These are phyloP conservation scores for Rhynchosporium agropyri DNA, from an alignment of 2,329 filamentous ascomycete genomes.

Conservation along the genomic window DNA sequence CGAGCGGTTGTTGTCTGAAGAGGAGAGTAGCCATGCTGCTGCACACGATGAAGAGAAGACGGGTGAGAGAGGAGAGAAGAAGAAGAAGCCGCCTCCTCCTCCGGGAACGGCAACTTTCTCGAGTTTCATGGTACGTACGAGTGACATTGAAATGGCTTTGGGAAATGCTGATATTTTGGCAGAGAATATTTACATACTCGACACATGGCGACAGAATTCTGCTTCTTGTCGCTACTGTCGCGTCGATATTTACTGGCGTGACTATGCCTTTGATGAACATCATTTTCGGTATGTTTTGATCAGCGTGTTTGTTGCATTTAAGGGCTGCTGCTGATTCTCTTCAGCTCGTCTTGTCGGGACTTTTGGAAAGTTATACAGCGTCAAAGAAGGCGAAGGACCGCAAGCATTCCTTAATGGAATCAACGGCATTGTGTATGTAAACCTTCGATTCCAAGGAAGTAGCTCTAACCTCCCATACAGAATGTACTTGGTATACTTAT, in stretches of 20 bases:
- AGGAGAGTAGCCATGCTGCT: constrained; percentile 1
- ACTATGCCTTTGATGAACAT: constrained; percentile 64
- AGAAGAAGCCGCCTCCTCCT: neutral
- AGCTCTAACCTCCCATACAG: constrained; percentile 41
- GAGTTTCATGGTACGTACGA: constrained; percentile 32
- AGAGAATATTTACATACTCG: constrained; percentile 40
- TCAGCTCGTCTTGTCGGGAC: constrained; percentile 45
- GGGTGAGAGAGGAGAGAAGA: neutral
- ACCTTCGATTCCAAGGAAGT: neutral
- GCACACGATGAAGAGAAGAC: constrained; percentile 7
- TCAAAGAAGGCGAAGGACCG: constrained; percentile 42
- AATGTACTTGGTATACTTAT: constrained; percentile 71
- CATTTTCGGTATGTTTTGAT: constrained; percentile 52
- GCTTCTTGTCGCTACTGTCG: constrained; percentile 28
- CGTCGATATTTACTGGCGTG: constrained; percentile 35
- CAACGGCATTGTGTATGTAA: constrained; percentile 50
- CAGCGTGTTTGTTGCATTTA: too few species aligned
- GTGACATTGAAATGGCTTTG: neutral
- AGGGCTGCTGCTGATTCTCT: neutral
- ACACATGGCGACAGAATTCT: constrained; percentile 34
- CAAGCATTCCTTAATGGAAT: constrained; percentile 47
- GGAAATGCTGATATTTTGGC: neutral
- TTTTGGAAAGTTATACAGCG: constrained; percentile 49
- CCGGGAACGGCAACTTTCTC: constrained; percentile 22
- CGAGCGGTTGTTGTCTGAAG: constrained; percentile 14